phyloP scores from a whole-genome alignment of 2,329 filamentous ascomycete species.

The Phyllosticta capitalensis region DNA sequence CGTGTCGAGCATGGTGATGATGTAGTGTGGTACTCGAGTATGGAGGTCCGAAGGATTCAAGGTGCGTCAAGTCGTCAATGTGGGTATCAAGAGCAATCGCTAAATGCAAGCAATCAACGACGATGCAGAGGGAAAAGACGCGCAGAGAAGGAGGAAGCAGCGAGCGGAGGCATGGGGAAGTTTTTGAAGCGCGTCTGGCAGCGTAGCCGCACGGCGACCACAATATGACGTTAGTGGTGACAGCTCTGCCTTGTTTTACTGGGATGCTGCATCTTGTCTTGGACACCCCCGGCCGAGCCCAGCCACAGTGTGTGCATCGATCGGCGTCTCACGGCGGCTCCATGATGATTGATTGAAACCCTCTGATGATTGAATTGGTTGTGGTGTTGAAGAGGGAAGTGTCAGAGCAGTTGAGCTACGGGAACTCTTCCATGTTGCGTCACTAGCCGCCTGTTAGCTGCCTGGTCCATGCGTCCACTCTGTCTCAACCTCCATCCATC shows the following conservation, averaged over 20 bases:
- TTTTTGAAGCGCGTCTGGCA: not conserved
- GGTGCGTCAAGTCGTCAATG: not conserved
- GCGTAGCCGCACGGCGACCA: slow-evolving; percentile 1
- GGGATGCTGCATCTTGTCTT: not conserved
- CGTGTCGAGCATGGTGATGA: slow-evolving; percentile 2
- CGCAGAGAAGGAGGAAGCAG: not conserved
- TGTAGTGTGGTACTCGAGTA: not conserved
- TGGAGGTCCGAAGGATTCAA: not conserved
- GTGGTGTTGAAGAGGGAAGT: not conserved
- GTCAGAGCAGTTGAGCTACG: no score
- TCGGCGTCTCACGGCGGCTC: not conserved
- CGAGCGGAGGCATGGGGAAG: not conserved
- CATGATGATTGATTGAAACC: not conserved
- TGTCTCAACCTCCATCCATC: not conserved
- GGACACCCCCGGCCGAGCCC: not conserved
- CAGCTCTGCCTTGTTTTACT: slow-evolving; percentile 10
- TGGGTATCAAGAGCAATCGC: not conserved
- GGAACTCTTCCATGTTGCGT: not conserved
- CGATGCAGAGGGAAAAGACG: not conserved
- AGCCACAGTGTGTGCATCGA: not conserved
- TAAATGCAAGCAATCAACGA: not conserved
- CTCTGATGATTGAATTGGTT: not conserved
- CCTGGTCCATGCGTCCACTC: not conserved
- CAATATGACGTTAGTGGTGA: slow-evolving; percentile 6
- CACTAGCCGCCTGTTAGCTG: not conserved